These are phyloP conservation scores for Pestalotiopsis fici DNA, from an alignment of 2,329 filamentous ascomycete species.

Conservation along the genomic window DNA sequence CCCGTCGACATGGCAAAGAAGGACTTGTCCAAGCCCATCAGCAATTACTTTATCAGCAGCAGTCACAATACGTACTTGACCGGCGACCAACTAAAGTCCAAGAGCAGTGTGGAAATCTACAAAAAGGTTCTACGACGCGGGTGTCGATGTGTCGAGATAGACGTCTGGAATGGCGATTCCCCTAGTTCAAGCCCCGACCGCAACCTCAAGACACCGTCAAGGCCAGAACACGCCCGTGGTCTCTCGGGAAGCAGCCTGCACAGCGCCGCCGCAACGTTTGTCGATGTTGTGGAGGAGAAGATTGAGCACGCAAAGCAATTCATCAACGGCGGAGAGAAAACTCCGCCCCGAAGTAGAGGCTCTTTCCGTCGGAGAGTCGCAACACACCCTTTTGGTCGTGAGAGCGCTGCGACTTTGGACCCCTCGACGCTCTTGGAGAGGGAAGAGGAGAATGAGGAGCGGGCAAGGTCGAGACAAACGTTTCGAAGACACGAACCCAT, in stretches of 20 bases:
- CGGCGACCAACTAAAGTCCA: slow-evolving; percentile 81
- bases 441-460: slow-evolving; percentile 16
- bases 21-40: slow-evolving; percentile 69
- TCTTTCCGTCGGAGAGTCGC: slow-evolving; percentile 24
- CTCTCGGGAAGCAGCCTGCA: slow-evolving; percentile 49
- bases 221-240: slow-evolving; percentile 45
- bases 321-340: slow-evolving; percentile 27
- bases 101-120: slow-evolving; percentile 77
- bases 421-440: slow-evolving; percentile 13
- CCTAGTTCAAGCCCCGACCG: slow-evolving; percentile 30
- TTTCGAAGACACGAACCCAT: slow-evolving; percentile 65
- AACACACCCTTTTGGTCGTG: slow-evolving; percentile 17
- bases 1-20: slow-evolving; percentile 44
- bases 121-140: slow-evolving; percentile 69
- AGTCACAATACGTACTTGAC: slow-evolving; percentile 94
- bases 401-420: slow-evolving; percentile 14
- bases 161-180: slow-evolving; percentile 81
- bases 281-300: slow-evolving; percentile 32
- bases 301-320: slow-evolving; percentile 30
- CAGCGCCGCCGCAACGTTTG: slow-evolving; percentile 43
- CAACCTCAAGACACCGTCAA: slow-evolving; percentile 35
- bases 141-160: slow-evolving; percentile 91
- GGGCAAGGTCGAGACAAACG: slow-evolving; percentile 23
- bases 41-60: slow-evolving; percentile 91
- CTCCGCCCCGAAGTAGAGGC: slow-evolving; percentile 26